A percentile compares a stretch with the other conserved stretches of the same genome.
Evolutionary conservation across 2,329 filamentous ascomycete species (phyloP).

Genomic region (Botrytis elliptica): DNA sequence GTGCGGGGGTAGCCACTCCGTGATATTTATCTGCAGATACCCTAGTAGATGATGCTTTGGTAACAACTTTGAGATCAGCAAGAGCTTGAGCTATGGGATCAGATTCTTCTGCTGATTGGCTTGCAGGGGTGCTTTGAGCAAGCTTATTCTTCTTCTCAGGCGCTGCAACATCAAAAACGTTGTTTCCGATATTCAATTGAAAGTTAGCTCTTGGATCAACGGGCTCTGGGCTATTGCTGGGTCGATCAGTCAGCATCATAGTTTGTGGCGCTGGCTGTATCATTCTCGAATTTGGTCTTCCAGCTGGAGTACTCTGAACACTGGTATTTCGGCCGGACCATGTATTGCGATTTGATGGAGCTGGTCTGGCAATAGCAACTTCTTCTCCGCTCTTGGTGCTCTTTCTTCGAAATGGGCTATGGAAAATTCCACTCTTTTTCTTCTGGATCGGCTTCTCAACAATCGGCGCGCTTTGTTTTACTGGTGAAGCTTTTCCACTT

Average conservation of each 20-base stretch:
- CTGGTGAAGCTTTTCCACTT: conserved; percentile 71
- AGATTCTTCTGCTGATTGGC: conserved; percentile 56
- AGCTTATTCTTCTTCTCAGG: conserved; percentile 61
- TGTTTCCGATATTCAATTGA: conserved; percentile 91
- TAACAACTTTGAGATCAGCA: conserved; percentile 85
- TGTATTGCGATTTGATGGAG: conserved; percentile 54
- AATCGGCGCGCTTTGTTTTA: conserved; percentile 54
- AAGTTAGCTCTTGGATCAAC: conserved; percentile 91
- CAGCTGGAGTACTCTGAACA: conserved; percentile 34
- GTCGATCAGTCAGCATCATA: conserved; percentile 41
- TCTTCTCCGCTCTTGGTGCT: conserved; percentile 75
- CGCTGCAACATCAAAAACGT: conserved; percentile 89
- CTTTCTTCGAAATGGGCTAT: conserved; percentile 89
- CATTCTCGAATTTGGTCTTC: conserved; percentile 43
- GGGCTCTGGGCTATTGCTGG: conserved; percentile 72
- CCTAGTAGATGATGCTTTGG: conserved; percentile 76
- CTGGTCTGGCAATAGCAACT: conserved; percentile 35
- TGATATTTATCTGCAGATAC: conserved; percentile 95
- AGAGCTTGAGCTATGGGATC: conserved; percentile 92
- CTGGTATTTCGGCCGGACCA: conserved; percentile 47
- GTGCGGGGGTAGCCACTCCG: conserved; percentile 82
- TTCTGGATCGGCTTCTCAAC: conserved; percentile 65
- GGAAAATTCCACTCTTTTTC: conserved; percentile 83
- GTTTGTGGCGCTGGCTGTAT: conserved; percentile 26
- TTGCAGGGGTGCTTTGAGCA: conserved; percentile 39